These are phyloP conservation scores for Verticillium albo-atrum DNA, from an alignment of 2,329 filamentous ascomycete species.

Conservation along the genomic window DNA sequence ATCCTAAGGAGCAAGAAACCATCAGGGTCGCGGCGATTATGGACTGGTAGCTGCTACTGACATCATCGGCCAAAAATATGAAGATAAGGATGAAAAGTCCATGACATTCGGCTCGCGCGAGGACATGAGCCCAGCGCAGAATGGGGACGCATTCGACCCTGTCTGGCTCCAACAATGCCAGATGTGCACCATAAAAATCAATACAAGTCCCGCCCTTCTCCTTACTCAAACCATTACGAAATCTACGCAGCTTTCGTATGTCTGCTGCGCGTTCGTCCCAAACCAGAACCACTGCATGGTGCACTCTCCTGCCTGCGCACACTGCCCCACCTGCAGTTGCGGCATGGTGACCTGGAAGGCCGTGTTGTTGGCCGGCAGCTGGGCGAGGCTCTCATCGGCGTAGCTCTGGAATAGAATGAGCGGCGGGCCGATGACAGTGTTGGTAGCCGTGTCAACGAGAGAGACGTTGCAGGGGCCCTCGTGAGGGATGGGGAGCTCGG, in stretches of 20 bases:
- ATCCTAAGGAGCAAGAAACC: too few relatives aligned
- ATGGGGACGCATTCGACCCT: too few relatives aligned
- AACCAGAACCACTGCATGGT: slow-evolving; percentile 43
- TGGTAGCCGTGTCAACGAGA: slow-evolving; percentile 48
- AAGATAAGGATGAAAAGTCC: too few relatives aligned
- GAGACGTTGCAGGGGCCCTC: slow-evolving; percentile 50
- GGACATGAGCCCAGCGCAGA: too few relatives aligned
- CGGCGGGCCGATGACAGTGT: slow-evolving; percentile 45
- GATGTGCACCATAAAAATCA: too few relatives aligned
- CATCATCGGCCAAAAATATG: too few relatives aligned
- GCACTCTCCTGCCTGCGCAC: slow-evolving; percentile 24
- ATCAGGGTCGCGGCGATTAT: too few relatives aligned
- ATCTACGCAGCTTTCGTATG: slow-evolving; percentile 33
- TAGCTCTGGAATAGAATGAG: slow-evolving; percentile 53
- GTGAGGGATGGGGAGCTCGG: slow-evolving; percentile 38
- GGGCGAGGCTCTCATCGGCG: slow-evolving; percentile 36
- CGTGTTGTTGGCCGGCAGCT: slow-evolving; percentile 36
- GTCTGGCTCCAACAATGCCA: too few relatives aligned
- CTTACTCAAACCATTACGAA: slow-evolving; percentile 15
- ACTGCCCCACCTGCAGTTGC: slow-evolving; percentile 16
- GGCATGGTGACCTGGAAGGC: slow-evolving; percentile 37
- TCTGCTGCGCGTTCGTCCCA: slow-evolving; percentile 29
- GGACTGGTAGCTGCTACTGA: too few relatives aligned
- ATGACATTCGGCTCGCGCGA: too few relatives aligned
- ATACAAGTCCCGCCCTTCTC: background rate